These are phyloP conservation scores for Spizellomyces punctatus DNA, from an alignment of 192 early-diverging fungal species.

Conservation along the genomic window DNA sequence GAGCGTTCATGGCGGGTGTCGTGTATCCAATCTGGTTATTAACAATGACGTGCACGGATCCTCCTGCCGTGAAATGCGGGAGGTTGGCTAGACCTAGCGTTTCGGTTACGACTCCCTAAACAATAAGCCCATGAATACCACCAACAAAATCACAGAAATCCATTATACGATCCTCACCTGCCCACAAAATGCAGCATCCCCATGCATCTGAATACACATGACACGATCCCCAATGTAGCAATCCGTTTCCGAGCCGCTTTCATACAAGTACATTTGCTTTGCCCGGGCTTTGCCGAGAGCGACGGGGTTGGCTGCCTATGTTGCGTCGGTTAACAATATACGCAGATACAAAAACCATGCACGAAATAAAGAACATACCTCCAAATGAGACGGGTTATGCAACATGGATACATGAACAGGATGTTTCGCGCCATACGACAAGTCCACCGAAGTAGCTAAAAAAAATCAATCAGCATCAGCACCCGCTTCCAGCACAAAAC, in stretches of 20 bases:
- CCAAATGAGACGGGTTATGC: constrained; percentile 98
- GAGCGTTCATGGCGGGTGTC: constrained; percentile 92
- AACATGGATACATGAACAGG: constrained; percentile 83
- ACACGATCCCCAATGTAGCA: constrained; percentile 92
- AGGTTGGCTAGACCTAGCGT: constrained; percentile 94
- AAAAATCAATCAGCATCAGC: constrained; percentile 2
- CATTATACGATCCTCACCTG: constrained; percentile 4
- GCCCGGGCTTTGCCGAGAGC: constrained; percentile 95
- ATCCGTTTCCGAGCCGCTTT: constrained; percentile 61
- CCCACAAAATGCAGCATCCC: constrained; percentile 77
- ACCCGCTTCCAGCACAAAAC: background rate
- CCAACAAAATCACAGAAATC: background rate
- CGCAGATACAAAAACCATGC: too few relatives aligned
- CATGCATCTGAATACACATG: constrained; percentile 93
- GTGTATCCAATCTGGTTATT: constrained; percentile 98
- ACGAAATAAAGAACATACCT: constrained; percentile 19
- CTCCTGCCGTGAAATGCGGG: constrained; percentile 93
- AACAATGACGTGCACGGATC: constrained; percentile 95
- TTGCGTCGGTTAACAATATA: constrained; percentile 28
- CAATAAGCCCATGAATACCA: constrained; percentile 28
- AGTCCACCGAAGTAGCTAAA: constrained; percentile 70
- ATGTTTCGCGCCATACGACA: constrained; percentile 62
- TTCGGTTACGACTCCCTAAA: constrained; percentile 87
- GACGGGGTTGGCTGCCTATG: constrained; percentile 85
- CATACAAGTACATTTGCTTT: constrained; percentile 83